These are phyloP conservation scores for Beta corolliflora DNA, from an alignment of 179 eudicot species.

Conservation along the genomic window DNA sequence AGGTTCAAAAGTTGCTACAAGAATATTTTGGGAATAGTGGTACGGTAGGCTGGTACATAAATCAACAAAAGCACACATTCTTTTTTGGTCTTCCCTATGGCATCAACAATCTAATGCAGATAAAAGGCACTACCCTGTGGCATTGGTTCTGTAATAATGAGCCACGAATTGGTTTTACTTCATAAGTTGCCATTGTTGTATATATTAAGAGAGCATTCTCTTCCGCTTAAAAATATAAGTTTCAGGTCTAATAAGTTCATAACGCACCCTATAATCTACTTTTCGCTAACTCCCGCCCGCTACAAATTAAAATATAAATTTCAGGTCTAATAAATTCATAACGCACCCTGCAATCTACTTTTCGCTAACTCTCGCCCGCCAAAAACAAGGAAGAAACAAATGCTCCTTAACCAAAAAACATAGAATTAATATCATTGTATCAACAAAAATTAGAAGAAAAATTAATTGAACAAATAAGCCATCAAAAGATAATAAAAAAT, in stretches of 20 bases:
- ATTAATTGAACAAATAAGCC: no score
- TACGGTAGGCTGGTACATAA: background rate
- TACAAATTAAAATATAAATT: no score
- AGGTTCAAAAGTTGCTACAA: background rate
- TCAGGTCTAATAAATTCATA: no score
- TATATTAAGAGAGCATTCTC: background rate
- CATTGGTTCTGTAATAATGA: background rate
- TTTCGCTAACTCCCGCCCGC: no score
- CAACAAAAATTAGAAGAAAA: background rate
- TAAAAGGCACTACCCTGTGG: background rate
- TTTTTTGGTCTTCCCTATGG: background rate
- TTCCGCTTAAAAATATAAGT: no score
- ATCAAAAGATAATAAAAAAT: background rate
- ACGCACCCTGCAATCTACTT: no score
- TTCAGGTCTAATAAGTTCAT: no score
- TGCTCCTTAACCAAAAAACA: background rate
- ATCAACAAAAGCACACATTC: background rate
- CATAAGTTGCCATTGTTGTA: background rate
- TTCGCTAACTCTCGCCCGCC: background rate
- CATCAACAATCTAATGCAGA: background rate
- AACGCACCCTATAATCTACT: no score
- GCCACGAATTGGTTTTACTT: background rate
- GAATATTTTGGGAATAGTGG: background rate
- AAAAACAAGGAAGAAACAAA: background rate
- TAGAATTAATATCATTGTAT: background rate